These are phyloP conservation scores for Opeltia flavorubescens DNA, from an alignment of 495 filamentous ascomycete species.

Conservation along the genomic window DNA sequence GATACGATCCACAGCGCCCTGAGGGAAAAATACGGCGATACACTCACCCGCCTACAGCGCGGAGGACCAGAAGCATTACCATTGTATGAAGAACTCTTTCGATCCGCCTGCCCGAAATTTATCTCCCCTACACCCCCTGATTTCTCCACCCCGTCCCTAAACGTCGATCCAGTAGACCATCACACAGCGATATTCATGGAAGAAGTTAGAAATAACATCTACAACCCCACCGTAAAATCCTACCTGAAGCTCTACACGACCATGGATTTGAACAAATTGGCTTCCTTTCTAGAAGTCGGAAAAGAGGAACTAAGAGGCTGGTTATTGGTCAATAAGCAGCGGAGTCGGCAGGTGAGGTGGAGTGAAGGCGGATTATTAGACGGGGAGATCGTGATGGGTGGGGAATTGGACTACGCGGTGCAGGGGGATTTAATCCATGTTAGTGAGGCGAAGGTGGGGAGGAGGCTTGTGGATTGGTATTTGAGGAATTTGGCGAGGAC, in stretches of 20 bases:
- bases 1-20: conserved; percentile 98
- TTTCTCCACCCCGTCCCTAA: conserved; percentile 86
- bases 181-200: conserved; percentile 97
- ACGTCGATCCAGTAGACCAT: conserved; percentile 94
- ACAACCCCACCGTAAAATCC: conserved; percentile 84
- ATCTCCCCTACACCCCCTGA: conserved; percentile 94
- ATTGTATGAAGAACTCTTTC: conserved; percentile 95
- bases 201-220: conserved; percentile 95
- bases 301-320: conserved; percentile 81
- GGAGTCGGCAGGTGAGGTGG: conserved; percentile 92
- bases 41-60: conserved; percentile 86
- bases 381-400: conserved; percentile 78
- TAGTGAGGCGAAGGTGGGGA: conserved; percentile 93
- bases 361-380: conserved; percentile 79
- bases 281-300: conserved; percentile 89
- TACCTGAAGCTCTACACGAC: conserved; percentile 99
- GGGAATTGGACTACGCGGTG: conserved; percentile 91
- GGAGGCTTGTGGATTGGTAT: conserved; percentile 97
- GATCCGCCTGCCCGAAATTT: conserved; percentile 92
- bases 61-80: conserved; percentile 90
- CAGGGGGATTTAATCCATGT: conserved; percentile 97
- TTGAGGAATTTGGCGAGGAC: conserved; percentile 88
- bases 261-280: conserved; percentile 96
- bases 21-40: conserved; percentile 96
- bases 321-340: conserved; percentile 94